Evolutionary conservation across 306 rosid genomes (phyloP).

Genomic region (Acmispon strigosus): DNA sequence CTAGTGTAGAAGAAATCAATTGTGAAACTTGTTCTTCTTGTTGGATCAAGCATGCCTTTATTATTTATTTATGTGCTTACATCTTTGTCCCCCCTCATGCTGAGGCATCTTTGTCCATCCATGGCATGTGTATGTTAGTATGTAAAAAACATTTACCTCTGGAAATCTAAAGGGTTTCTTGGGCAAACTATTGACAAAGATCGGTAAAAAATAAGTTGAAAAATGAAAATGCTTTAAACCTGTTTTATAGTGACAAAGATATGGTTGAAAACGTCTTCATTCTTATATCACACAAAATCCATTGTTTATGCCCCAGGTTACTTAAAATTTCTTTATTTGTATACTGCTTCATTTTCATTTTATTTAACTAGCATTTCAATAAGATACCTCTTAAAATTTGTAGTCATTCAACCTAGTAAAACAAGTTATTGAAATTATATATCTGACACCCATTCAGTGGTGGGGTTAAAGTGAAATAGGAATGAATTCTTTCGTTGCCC

Average conservation of each 20-base stretch:
- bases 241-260: neutral
- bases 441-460: neutral
- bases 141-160: neutral
- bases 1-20: slow-evolving; percentile 42
- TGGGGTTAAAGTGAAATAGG: neutral
- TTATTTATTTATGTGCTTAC: neutral
- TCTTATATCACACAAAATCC: neutral
- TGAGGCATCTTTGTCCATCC: too few relatives aligned
- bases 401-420: neutral
- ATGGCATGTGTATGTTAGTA: neutral
- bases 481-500: neutral
- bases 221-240: neutral
- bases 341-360: slow-evolving; percentile 2
- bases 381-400: neutral
- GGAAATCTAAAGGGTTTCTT: neutral
- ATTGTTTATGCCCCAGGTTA: neutral
- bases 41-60: neutral
- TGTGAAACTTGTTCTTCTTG: slow-evolving; percentile 29
- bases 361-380: neutral
- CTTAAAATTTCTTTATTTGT: neutral
- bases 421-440: neutral
- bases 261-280: slow-evolving; percentile 13
- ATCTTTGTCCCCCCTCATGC: neutral
- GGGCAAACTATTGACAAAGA: too few relatives aligned
- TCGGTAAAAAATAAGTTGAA: too few relatives aligned